Conservation (phyloP, 75 land plant species). For the Ceratopteris richardii region DNA sequence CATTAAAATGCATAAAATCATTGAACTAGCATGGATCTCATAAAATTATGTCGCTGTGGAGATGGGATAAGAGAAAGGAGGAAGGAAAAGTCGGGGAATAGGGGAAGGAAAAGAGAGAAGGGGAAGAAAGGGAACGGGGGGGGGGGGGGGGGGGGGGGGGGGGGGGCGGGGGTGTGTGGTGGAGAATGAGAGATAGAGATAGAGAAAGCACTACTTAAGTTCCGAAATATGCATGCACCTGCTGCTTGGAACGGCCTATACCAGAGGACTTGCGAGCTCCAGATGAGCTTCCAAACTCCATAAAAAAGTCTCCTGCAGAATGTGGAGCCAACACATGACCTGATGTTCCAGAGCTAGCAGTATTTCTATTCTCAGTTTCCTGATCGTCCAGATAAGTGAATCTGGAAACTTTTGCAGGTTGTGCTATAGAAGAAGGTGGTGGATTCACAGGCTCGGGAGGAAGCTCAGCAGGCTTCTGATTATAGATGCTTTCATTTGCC, state of each 20-base stretch:
- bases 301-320: slow-evolving; percentile 21
- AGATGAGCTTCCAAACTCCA: slow-evolving; percentile 22
- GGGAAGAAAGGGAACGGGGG: too few relatives aligned
- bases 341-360: slow-evolving; percentile 11
- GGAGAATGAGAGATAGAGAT: background rate
- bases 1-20: too few relatives aligned
- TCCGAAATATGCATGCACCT: too few relatives aligned
- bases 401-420: slow-evolving; percentile 28
- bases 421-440: slow-evolving; percentile 12
- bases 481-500: slow-evolving; percentile 38
- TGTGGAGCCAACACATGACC: slow-evolving; percentile 41
- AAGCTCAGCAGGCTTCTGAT: slow-evolving; percentile 41
- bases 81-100: too few relatives aligned
- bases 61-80: too few relatives aligned
- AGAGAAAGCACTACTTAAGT: background rate
- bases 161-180: too few relatives aligned
- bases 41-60: too few relatives aligned
- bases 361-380: slow-evolving; percentile 4
- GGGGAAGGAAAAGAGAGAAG: too few relatives aligned
- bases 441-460: slow-evolving; percentile 24
- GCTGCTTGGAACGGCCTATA: slow-evolving; percentile 18
- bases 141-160: too few relatives aligned
- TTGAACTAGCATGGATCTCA: too few relatives aligned
- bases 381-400: slow-evolving; percentile 38
- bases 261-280: slow-evolving; percentile 11